Base-by-base conservation (phyloP, 2,329 filamentous ascomycete genomes). In the Monilinia laxa region DNA sequence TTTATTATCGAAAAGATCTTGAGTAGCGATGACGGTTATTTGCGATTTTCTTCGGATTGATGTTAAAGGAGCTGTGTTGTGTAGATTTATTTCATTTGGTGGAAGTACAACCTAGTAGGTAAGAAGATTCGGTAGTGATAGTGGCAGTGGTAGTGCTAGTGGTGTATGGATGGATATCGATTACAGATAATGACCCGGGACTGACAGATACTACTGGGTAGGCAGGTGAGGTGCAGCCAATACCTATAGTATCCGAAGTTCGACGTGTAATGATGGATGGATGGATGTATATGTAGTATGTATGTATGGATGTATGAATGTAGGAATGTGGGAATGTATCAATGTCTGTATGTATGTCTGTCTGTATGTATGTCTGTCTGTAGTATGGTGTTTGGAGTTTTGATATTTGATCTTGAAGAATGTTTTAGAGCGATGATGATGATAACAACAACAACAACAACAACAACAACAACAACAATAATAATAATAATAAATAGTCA, bases 1-100 rank as follows among this genome's bases (percentile, higher is more conserved):
- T 5, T 60, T 45, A 11, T 60, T 60, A 51, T 60, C 45, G 7
- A 51, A 51, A 51, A 5, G n/a, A 60, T 51, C 45, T 60, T 25
- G 31, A 51, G 45, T 60, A 38, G 45, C 12, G 58, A 51, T 40
- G 58, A 25, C 4, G 38, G 25, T 51, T 25, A 20, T 38, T 20
- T 20, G 18, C 0, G 58, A 60, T 51, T 5, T 18, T 23, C 14
- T 28, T 51, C 28, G 31, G 49, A 20, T 60, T 51, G 57, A 51
- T 20, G 45, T 12, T 18, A 10, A 12, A 47, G n/a, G 23, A 31
- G 20, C 18, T 35, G 20, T 14, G 12, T 11, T 18, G 42, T 45
- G 45, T 51, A 52, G 57, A 12, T 23, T 12, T 49, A 51, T 51
- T 20, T 60, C 28, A 20, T 60, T 28, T 60, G 28, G 28, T 25